Percentiles rank a stretch among this genome's conserved stretches.
These are phyloP conservation scores for Kondoa malvinella DNA, from an alignment of 768 basidiomycete species.

Conservation along the genomic window DNA sequence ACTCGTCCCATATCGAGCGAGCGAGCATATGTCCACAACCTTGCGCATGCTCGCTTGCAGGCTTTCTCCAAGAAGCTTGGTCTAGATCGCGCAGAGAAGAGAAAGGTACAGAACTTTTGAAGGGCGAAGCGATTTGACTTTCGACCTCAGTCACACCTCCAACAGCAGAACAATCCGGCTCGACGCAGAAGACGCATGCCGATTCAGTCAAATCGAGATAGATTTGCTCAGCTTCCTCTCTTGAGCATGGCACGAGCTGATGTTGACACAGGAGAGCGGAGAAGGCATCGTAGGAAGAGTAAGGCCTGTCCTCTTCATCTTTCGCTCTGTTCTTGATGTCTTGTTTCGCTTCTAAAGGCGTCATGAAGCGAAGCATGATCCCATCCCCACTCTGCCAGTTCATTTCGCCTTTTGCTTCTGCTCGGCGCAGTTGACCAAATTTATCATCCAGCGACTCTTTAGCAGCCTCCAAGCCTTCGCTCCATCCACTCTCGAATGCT, in stretches of 20 bases:
- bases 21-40: slow-evolving; percentile 4
- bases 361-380: not conserved
- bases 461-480: not conserved
- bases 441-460: not conserved
- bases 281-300: not conserved
- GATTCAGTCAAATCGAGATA: not conserved
- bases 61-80: not conserved
- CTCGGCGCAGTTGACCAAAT: not conserved
- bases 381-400: not conserved
- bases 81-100: not conserved
- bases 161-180: not conserved
- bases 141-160: not conserved
- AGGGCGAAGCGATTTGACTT: not conserved
- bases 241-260: not conserved
- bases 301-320: not conserved
- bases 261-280: not conserved
- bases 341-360: not conserved
- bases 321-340: not conserved
- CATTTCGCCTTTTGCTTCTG: not conserved
- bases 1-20: not conserved
- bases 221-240: not conserved
- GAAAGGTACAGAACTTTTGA: not conserved
- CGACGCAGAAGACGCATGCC: not conserved
- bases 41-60: not conserved
- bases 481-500: not conserved